Conservation (phyloP, 1,284 basidiomycete genomes). For the Sporisorium iseilematis-ciliati region DNA sequence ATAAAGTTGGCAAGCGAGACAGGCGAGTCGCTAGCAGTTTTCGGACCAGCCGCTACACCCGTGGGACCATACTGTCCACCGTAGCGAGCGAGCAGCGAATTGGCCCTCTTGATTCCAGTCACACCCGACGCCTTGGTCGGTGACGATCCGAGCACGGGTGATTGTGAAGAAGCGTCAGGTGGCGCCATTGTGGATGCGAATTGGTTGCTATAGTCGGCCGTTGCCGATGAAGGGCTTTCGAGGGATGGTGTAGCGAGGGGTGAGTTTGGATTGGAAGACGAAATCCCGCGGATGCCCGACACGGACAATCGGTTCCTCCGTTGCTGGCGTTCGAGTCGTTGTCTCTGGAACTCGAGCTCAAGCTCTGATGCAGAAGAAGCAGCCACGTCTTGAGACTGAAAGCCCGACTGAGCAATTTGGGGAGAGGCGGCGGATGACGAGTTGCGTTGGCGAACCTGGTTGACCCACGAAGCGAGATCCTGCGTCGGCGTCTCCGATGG, state of each 20-base stretch:
- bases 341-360: constrained; percentile 42
- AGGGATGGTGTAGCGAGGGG: constrained; percentile 34
- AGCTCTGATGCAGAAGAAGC: constrained; percentile 33
- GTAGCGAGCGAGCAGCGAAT: constrained; percentile 62
- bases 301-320: constrained; percentile 39
- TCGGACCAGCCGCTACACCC: constrained; percentile 55
- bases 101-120: constrained; percentile 42
- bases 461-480: constrained; percentile 49
- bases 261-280: constrained; percentile 37
- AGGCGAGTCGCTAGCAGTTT: constrained; percentile 39
- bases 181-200: constrained; percentile 22
- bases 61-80: constrained; percentile 68
- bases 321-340: constrained; percentile 42
- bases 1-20: constrained; percentile 68
- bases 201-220: constrained; percentile 5
- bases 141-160: constrained; percentile 40
- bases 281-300: constrained; percentile 46
- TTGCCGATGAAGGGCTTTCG: constrained; percentile 14
- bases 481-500: constrained; percentile 26
- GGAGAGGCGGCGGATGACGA: constrained; percentile 31
- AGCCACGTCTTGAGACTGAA: constrained; percentile 6
- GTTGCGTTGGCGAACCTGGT: constrained; percentile 47
- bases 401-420: constrained; percentile 3
- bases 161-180: constrained; percentile 29
- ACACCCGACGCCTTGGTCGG: constrained; percentile 42